Conservation (phyloP, 306 rosid species). For the Corylus heterophylla region DNA sequence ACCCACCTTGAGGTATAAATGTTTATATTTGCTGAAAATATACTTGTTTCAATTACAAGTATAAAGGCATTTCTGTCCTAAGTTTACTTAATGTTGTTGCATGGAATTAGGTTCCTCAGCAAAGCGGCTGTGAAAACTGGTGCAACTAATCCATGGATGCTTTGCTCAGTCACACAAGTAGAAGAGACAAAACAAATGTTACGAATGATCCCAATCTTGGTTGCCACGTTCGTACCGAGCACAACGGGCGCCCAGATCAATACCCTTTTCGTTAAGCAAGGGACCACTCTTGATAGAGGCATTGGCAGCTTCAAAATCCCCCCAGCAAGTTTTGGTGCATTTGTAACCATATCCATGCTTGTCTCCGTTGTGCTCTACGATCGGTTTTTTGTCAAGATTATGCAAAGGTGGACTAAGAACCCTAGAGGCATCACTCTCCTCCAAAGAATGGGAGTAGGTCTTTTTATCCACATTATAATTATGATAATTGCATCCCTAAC, state of each 20-base stretch:
- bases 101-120: conserved; percentile 37
- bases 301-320: conserved; percentile 72
- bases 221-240: conserved; percentile 79
- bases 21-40: too few relatives aligned
- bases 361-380: conserved; percentile 76
- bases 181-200: conserved; percentile 81
- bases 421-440: conserved; percentile 90
- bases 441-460: conserved; percentile 85
- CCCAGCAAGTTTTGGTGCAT: conserved; percentile 69
- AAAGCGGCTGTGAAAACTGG: conserved; percentile 45
- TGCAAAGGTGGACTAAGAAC: conserved; percentile 61
- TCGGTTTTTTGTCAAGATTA: conserved; percentile 59
- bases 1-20: conserved; percentile 61
- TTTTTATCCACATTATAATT: conserved; percentile 58
- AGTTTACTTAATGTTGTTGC: background rate
- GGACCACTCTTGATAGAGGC: conserved; percentile 72
- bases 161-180: conserved; percentile 80
- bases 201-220: conserved; percentile 66
- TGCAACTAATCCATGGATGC: conserved; percentile 40
- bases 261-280: conserved; percentile 89
- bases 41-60: too few relatives aligned
- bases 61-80: background rate
- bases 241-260: conserved; percentile 69
- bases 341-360: conserved; percentile 77
- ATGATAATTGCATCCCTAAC: conserved; percentile 64